phyloP scores from a whole-genome alignment of 768 basidiomycete genomes.

The Lentinula aciculospora region DNA sequence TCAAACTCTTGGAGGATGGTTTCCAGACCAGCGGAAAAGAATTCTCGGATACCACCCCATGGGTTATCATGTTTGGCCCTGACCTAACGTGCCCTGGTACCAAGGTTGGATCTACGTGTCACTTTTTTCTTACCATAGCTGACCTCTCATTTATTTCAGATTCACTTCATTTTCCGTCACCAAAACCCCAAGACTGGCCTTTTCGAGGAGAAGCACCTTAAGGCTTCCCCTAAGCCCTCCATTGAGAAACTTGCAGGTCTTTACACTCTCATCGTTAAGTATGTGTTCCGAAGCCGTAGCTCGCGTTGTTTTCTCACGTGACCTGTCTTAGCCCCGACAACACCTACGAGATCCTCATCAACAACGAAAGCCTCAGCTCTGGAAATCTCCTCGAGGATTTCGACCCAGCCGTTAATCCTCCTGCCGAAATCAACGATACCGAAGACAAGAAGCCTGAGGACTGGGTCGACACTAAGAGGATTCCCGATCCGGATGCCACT shows the following conservation, averaged over 20 bases:
- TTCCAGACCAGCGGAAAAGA: conserved; percentile 93
- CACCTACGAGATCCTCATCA: conserved; percentile 88
- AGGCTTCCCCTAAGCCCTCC: conserved; percentile 70
- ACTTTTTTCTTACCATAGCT: background rate
- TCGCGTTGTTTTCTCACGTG: conserved; percentile 1
- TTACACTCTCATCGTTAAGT: conserved; percentile 93
- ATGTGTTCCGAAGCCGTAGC: conserved; percentile 24
- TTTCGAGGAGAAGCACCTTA: conserved; percentile 95
- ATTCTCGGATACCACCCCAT: conserved; percentile 90
- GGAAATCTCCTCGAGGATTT: conserved; percentile 94
- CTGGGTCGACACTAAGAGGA: conserved; percentile 91
- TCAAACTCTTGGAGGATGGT: conserved; percentile 92
- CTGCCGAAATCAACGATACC: conserved; percentile 90
- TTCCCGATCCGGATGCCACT: conserved; percentile 75
- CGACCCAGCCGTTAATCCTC: conserved; percentile 87
- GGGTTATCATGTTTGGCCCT: conserved; percentile 97
- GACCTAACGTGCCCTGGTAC: conserved; percentile 91
- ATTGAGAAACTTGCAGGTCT: conserved; percentile 91
- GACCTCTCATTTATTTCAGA: conserved; percentile 32
- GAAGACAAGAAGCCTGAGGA: conserved; percentile 84
- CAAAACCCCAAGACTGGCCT: conserved; percentile 90
- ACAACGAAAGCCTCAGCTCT: conserved; percentile 73
- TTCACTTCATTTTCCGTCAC: conserved; percentile 99
- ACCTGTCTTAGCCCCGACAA: conserved; percentile 68
- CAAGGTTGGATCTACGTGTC: conserved; percentile 46